phyloP scores from a whole-genome alignment of 2,329 filamentous ascomycete species.

The Arthrobotrys sinensis region DNA sequence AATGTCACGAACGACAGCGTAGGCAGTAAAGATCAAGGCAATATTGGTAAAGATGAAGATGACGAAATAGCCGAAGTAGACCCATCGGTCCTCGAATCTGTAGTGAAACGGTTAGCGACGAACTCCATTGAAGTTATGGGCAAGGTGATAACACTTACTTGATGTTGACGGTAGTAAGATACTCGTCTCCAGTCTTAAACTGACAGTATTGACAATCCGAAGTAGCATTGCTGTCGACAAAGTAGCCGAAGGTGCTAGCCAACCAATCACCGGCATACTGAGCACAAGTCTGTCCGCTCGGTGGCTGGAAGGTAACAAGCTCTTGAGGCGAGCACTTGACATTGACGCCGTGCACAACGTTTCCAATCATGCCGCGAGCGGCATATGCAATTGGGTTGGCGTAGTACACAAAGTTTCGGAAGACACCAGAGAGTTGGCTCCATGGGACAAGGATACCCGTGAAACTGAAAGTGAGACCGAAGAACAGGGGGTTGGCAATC shows the following conservation, averaged over 20 bases:
- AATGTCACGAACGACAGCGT: slow-evolving; percentile 63
- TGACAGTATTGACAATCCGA: slow-evolving; percentile 79
- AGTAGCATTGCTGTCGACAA: slow-evolving; percentile 75
- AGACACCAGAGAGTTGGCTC: slow-evolving; percentile 77
- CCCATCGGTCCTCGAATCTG: slow-evolving; percentile 62
- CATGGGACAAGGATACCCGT: slow-evolving; percentile 84
- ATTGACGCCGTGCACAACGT: slow-evolving; percentile 72
- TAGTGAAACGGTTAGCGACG: slow-evolving; percentile 1
- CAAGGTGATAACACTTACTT: slow-evolving; percentile 61
- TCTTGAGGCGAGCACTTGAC: slow-evolving; percentile 74
- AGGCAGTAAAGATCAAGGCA: slow-evolving; percentile 61
- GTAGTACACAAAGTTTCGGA: slow-evolving; percentile 76
- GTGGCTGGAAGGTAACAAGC: slow-evolving; percentile 77
- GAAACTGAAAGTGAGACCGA: slow-evolving; percentile 82
- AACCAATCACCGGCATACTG: slow-evolving; percentile 77
- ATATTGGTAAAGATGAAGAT: slow-evolving; percentile 63
- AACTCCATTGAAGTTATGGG: background rate
- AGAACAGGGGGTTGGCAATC: slow-evolving; percentile 79
- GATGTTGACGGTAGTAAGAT: slow-evolving; percentile 74
- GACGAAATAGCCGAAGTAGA: slow-evolving; percentile 63
- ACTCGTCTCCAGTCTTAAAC: slow-evolving; percentile 77
- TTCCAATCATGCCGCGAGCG: slow-evolving; percentile 79
- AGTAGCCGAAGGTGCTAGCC: slow-evolving; percentile 72
- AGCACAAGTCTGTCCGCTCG: slow-evolving; percentile 76
- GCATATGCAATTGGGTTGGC: slow-evolving; percentile 80